phyloP scores from a whole-genome alignment of 768 basidiomycete species.

The Boletus speciosus region DNA sequence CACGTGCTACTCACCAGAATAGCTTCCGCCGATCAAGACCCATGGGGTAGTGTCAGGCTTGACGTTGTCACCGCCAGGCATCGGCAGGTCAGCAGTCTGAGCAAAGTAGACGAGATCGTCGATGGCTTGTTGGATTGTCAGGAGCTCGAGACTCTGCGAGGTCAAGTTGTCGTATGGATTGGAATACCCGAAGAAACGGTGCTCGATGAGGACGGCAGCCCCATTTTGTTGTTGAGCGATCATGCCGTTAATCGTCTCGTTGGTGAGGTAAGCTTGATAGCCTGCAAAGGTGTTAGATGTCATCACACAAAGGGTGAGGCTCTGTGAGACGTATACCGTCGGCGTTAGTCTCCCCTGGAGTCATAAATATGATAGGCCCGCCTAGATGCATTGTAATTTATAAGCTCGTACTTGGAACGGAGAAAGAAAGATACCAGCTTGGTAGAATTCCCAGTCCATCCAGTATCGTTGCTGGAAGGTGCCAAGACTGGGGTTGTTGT shows the following conservation, averaged over 20 bases:
- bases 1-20: conserved; percentile 26
- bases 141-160: conserved; percentile 51
- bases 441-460: conserved; percentile 66
- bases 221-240: conserved; percentile 66
- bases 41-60: conserved; percentile 50
- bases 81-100: conserved; percentile 60
- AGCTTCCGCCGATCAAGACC: conserved; percentile 43
- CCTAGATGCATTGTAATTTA: conserved; percentile 2
- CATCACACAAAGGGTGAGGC: not conserved
- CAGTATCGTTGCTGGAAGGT: conserved; percentile 79
- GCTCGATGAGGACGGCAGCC: conserved; percentile 62
- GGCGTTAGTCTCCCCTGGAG: conserved; percentile 64
- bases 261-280: conserved; percentile 56
- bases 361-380: conserved; percentile 34
- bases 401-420: not conserved
- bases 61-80: conserved; percentile 60
- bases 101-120: conserved; percentile 72
- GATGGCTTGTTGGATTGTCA: conserved; percentile 72
- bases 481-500: conserved; percentile 54
- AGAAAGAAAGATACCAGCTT: conserved; percentile 35
- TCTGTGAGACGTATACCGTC: conserved; percentile 25
- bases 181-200: conserved; percentile 74
- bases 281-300: conserved; percentile 7
- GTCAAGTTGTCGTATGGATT: conserved; percentile 64
- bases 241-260: conserved; percentile 57